Percentiles rank a stretch among this genome's conserved stretches.
Evolutionary conservation across 2,329 filamentous ascomycete genomes (phyloP).

Genomic region (Blastomyces silverae): DNA sequence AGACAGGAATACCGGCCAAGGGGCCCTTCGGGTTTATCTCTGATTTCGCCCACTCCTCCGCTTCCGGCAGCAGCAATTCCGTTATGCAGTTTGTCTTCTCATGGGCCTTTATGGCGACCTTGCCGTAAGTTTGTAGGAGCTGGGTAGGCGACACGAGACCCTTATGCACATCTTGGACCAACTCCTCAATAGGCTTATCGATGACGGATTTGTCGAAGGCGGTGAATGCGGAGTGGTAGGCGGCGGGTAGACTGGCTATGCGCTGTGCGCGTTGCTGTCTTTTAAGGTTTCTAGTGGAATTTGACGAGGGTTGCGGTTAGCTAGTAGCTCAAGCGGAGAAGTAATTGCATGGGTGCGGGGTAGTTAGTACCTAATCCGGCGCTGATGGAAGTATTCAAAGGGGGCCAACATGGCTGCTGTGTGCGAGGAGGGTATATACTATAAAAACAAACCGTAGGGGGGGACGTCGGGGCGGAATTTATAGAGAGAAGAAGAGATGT

Average conservation of each 20-base stretch:
- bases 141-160: constrained; percentile 59
- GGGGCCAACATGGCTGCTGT: constrained; percentile 43
- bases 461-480: background rate
- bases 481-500: background rate
- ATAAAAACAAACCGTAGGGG: background rate
- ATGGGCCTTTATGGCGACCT: constrained; percentile 76
- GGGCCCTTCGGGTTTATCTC: constrained; percentile 69
- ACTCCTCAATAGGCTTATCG: constrained; percentile 64
- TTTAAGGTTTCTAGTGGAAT: constrained; percentile 60
- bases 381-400: constrained; percentile 64
- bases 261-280: constrained; percentile 65
- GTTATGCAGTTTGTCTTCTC: constrained; percentile 84
- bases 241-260: constrained; percentile 58
- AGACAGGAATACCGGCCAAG: constrained; percentile 78
- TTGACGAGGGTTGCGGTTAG: constrained; percentile 15
- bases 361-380: constrained; percentile 56
- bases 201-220: constrained; percentile 60
- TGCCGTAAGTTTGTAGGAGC: constrained; percentile 78
- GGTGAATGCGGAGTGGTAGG: constrained; percentile 62
- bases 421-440: background rate
- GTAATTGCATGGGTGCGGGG: background rate
- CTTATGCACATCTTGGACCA: constrained; percentile 73
- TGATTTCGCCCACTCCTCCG: constrained; percentile 62
- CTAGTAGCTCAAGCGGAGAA: background rate
- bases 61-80: constrained; percentile 72